Base-by-base conservation (phyloP, 1,139 yeast species). In the Scheffersomyces stambukii region DNA sequence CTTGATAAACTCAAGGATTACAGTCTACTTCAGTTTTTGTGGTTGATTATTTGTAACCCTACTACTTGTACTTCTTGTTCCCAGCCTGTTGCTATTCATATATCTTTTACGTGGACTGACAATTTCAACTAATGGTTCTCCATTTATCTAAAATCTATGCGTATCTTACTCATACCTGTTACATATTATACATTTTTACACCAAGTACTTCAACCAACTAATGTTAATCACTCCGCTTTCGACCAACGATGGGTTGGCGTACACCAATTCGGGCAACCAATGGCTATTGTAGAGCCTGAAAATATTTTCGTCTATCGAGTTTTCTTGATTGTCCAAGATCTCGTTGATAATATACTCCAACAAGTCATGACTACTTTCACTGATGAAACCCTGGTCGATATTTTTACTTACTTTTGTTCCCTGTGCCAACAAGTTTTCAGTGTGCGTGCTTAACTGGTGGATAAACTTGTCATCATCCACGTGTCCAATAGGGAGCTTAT, bases 191-290 rank as follows among this genome's bases (percentile, higher is more conserved):
- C n/a, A n/a, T n/a, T 28, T 18, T 19, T 49, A 66, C 27, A 62
- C 46, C 31, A 67, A 57, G 40, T 62, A 64, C 40, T 56, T 57
- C 36, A 67, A 46, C 73, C 72, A 67, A 34, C 52, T 50, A 24
- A 51, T 46, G 31, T 56, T 51, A 14, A 67, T 46, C 30, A 64
- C 46, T 4, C 60, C 64, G 18, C 46, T 46, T 30, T 62, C 69
- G 19, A 67, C 45, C 27, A 67, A 52, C 10, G 61, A 50, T 2
- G 74, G 74, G 34, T 67, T 67, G 27, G 66, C 54, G 35, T 60
- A 65, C 8, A 66, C 54, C 36, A 63, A 43, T 13, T 60, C 67
- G 10, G 68, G 65, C 26, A 67, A 46, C 74, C 74, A 67, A 34
- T 51, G 49, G 28, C 51, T 48, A 37, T 66, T 67, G 45, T 63